Percentiles rank a stretch among this genome's conserved stretches.
Conservation (phyloP, 139 green algal genomes). For the Raphidocelis subcapitata region DNA sequence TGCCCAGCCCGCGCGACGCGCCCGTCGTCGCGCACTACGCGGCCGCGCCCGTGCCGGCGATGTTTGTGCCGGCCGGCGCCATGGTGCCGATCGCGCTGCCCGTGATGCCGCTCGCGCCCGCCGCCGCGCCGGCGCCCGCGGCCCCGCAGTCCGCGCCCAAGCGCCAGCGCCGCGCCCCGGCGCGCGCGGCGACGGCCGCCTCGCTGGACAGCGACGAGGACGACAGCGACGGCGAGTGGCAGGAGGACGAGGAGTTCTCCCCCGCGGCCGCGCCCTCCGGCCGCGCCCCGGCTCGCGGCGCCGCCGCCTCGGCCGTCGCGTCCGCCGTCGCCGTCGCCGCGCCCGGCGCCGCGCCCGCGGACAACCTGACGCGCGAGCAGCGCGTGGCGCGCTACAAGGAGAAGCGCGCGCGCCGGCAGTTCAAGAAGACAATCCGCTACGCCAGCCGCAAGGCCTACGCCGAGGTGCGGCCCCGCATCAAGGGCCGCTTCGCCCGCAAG, state of each 20-base stretch:
- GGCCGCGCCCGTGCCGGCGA: neutral
- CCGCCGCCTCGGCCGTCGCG: neutral
- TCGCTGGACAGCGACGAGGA: no score
- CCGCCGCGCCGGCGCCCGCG: neutral
- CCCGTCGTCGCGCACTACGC: neutral
- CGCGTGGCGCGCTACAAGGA: constrained; percentile 65
- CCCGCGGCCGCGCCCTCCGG: no score
- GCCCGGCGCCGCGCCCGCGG: constrained; percentile 15
- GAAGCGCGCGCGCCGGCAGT: constrained; percentile 74
- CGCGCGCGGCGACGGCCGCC: neutral
- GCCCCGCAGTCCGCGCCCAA: neutral
- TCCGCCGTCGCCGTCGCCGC: neutral
- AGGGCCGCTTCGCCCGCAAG: constrained; percentile 80
- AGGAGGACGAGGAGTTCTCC: no score
- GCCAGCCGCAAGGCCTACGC: constrained; percentile 82
- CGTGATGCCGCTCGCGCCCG: neutral
- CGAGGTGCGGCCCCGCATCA: constrained; percentile 83
- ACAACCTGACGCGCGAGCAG: constrained; percentile 48
- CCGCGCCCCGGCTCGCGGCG: neutral
- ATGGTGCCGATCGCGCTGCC: neutral
- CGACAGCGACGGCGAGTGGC: no score
- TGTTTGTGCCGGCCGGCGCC: no score
- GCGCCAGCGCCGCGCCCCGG: neutral
- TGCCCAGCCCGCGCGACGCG: no score
- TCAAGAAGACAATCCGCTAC: constrained; percentile 88